Evolutionary conservation across 495 filamentous ascomycete species (phyloP).

Genomic region (Stereocaulon alpinum): DNA sequence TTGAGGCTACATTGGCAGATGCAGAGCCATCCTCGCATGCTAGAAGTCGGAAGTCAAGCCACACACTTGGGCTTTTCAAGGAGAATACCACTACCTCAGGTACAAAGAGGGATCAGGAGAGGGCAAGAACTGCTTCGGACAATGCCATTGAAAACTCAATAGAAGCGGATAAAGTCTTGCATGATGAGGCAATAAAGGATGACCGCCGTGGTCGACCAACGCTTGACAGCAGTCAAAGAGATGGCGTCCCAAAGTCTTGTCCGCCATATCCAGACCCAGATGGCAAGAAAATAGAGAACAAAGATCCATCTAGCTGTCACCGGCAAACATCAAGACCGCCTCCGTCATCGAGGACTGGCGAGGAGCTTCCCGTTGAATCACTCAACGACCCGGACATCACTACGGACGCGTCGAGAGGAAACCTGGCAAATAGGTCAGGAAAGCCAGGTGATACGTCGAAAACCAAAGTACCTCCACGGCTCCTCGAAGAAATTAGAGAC

Average conservation of each 20-base stretch:
- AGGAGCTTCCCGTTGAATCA: not conserved
- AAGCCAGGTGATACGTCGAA: not conserved
- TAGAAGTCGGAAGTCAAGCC: conserved; percentile 87
- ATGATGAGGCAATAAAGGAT: not conserved
- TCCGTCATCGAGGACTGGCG: not conserved
- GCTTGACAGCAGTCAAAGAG: not conserved
- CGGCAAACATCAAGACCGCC: not conserved
- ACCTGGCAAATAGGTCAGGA: not conserved
- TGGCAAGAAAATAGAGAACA: not conserved
- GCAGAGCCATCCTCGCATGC: conserved; percentile 61
- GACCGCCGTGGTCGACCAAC: not conserved
- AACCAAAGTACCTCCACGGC: conserved; percentile 32
- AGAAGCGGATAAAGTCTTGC: conserved; percentile 32
- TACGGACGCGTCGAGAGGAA: not conserved
- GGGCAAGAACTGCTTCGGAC: conserved; percentile 6
- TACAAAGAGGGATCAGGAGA: conserved; percentile 22
- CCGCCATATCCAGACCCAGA: not conserved
- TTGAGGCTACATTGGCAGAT: conserved; percentile 68
- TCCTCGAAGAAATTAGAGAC: conserved; percentile 55
- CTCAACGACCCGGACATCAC: not conserved
- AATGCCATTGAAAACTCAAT: not conserved
- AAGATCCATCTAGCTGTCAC: not conserved
- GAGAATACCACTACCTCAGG: conserved; percentile 60
- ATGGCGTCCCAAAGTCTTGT: not conserved
- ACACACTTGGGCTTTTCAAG: conserved; percentile 85